Percentiles rank a stretch among this genome's conserved stretches.
Evolutionary conservation across 2,329 filamentous ascomycete genomes (phyloP).

Genomic region (Hypoxylon sp.): DNA sequence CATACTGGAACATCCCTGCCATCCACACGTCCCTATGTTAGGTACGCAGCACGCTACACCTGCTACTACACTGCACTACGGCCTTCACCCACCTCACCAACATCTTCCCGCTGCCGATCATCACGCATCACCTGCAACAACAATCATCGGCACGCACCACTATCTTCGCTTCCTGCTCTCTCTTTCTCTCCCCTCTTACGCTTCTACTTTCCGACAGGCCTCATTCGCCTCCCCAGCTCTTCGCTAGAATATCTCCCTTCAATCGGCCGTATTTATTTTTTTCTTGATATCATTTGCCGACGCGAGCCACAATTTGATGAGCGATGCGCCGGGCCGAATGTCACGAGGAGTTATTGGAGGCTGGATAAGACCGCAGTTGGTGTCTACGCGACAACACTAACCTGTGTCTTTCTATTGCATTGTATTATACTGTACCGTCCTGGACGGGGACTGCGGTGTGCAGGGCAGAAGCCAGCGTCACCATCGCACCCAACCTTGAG

Average conservation of each 20-base stretch:
- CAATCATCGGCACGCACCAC: conserved; percentile 34
- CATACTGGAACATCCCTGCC: conserved; percentile 37
- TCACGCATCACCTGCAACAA: conserved; percentile 44
- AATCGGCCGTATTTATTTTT: conserved; percentile 9
- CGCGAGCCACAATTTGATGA: conserved; percentile 48
- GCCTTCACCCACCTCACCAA: conserved; percentile 39
- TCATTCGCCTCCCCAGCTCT: not conserved
- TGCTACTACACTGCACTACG: not conserved
- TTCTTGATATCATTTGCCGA: conserved; percentile 31
- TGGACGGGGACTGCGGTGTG: conserved; percentile 24
- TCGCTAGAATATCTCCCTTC: not conserved
- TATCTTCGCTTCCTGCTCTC: conserved; percentile 21
- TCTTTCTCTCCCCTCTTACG: conserved; percentile 1
- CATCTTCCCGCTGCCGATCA: conserved; percentile 42
- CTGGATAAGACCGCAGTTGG: conserved; percentile 49
- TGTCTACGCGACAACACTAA: conserved; percentile 48
- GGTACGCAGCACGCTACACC: conserved; percentile 7
- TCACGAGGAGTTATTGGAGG: conserved; percentile 51
- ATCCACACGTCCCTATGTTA: conserved; percentile 8
- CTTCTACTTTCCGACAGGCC: conserved; percentile 15
- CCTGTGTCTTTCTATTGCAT: conserved; percentile 31
- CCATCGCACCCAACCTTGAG: conserved; percentile 34
- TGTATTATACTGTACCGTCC: conserved; percentile 24
- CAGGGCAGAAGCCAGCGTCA: conserved; percentile 29
- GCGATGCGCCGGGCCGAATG: conserved; percentile 51